These are phyloP conservation scores for Alternaria sp. DNA, from an alignment of 2,329 filamentous ascomycete genomes.

Conservation along the genomic window DNA sequence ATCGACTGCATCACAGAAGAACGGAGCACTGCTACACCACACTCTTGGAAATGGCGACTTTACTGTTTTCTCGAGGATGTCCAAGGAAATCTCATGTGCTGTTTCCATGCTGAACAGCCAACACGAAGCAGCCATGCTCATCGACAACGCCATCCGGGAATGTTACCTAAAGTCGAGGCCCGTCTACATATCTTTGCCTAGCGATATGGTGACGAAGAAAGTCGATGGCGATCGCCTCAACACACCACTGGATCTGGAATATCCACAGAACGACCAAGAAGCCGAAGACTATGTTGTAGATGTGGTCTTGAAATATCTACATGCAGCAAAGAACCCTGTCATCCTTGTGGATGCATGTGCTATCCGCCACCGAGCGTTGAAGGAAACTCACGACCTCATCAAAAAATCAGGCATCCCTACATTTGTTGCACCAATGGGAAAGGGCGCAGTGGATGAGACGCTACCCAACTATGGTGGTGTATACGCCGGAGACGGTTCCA, in stretches of 20 bases:
- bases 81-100: slow-evolving; percentile 73
- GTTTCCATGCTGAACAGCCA: slow-evolving; percentile 76
- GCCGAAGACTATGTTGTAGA: slow-evolving; percentile 85
- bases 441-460: slow-evolving; percentile 81
- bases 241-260: slow-evolving; percentile 73
- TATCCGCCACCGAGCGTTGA: slow-evolving; percentile 76
- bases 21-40: slow-evolving; percentile 57
- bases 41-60: slow-evolving; percentile 71
- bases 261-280: slow-evolving; percentile 71
- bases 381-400: slow-evolving; percentile 77
- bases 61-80: slow-evolving; percentile 84
- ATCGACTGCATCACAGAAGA: slow-evolving; percentile 52
- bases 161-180: slow-evolving; percentile 79
- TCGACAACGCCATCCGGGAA: slow-evolving; percentile 79
- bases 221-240: slow-evolving; percentile 77
- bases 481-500: slow-evolving; percentile 81
- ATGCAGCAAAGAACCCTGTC: slow-evolving; percentile 76
- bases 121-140: slow-evolving; percentile 74
- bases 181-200: slow-evolving; percentile 84
- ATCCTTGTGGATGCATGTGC: slow-evolving; percentile 86
- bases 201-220: slow-evolving; percentile 80
- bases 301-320: slow-evolving; percentile 76
- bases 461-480: slow-evolving; percentile 82
- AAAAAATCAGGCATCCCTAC: slow-evolving; percentile 78
- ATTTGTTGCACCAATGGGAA: slow-evolving; percentile 92